Conservation (phyloP, 106 monocot genomes). For the Allium cepa region DNA sequence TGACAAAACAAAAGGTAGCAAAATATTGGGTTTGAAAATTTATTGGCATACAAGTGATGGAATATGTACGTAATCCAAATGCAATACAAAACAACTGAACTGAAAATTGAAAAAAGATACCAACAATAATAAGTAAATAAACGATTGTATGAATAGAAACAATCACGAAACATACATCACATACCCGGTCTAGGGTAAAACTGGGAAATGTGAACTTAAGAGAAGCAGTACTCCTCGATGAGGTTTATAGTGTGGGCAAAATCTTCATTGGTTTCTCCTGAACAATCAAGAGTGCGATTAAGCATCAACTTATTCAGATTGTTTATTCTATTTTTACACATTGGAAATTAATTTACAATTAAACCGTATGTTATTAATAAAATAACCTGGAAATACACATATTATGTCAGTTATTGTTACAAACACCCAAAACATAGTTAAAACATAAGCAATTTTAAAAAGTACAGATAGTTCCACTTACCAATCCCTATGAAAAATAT, state of each 20-base stretch:
- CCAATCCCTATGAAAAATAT: too few species aligned
- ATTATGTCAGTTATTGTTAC: constrained; percentile 98
- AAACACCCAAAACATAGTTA: too few species aligned
- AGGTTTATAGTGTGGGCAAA: constrained; percentile 69
- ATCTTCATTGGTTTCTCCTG: constrained; percentile 95
- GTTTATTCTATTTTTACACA: not conserved
- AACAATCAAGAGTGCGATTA: constrained; percentile 5
- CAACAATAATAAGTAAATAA: too few species aligned
- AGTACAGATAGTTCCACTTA: too few species aligned
- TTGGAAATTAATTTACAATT: not conserved
- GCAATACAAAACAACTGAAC: too few species aligned
- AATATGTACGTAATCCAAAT: too few species aligned
- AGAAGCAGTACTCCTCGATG: constrained; percentile 82
- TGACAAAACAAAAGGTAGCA: too few species aligned
- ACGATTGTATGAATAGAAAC: too few species aligned
- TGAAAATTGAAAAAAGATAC: too few species aligned
- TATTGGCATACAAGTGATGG: too few species aligned
- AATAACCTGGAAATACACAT: constrained; percentile 90
- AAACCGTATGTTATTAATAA: not conserved
- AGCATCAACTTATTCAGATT: not conserved
- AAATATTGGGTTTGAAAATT: too few species aligned
- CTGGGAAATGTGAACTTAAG: constrained; percentile 99
- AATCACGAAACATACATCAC: not conserved
- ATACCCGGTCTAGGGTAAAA: constrained; percentile 97
- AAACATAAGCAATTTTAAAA: too few species aligned